These are phyloP conservation scores for Colletotrichum sp. DNA, from an alignment of 2,329 filamentous ascomycete species.

Conservation along the genomic window DNA sequence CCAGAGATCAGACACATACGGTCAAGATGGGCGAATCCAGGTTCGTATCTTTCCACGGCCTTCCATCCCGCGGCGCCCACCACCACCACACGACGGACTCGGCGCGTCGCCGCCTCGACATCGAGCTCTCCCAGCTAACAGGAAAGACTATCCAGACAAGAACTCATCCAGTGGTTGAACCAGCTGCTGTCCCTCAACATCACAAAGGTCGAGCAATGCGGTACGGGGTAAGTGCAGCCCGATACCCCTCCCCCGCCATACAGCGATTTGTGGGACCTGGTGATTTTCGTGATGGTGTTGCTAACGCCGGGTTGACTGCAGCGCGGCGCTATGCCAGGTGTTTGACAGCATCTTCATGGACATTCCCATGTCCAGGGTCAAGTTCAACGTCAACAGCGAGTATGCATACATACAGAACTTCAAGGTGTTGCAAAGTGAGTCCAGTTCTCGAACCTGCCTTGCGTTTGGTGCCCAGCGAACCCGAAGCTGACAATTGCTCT, in stretches of 20 bases:
- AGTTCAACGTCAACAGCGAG: constrained; percentile 97
- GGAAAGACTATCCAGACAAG: constrained; percentile 70
- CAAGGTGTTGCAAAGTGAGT: constrained; percentile 93
- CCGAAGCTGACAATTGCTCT: background rate
- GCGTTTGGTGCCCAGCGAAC: background rate
- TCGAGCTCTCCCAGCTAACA: constrained; percentile 1
- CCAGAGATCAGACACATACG: constrained; percentile 4
- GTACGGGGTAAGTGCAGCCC: constrained; percentile 78
- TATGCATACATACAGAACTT: constrained; percentile 99
- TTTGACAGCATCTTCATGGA: constrained; percentile 98
- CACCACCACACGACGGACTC: background rate
- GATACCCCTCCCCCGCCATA: constrained; percentile 36
- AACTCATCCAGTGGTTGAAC: constrained; percentile 96
- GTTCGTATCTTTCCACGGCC: constrained; percentile 35
- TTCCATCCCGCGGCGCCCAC: background rate
- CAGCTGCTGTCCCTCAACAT: constrained; percentile 97
- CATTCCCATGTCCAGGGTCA: constrained; percentile 92
- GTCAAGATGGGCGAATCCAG: constrained; percentile 69
- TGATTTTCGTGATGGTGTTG: constrained; percentile 8
- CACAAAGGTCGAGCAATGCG: constrained; percentile 98
- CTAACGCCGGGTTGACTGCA: constrained; percentile 43
- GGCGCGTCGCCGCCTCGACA: background rate
- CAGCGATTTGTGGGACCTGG: constrained; percentile 16
- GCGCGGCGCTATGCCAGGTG: constrained; percentile 94
- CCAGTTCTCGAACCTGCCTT: background rate